These are phyloP conservation scores for Colletotrichum melonis DNA, from an alignment of 2,329 filamentous ascomycete species.

Conservation along the genomic window DNA sequence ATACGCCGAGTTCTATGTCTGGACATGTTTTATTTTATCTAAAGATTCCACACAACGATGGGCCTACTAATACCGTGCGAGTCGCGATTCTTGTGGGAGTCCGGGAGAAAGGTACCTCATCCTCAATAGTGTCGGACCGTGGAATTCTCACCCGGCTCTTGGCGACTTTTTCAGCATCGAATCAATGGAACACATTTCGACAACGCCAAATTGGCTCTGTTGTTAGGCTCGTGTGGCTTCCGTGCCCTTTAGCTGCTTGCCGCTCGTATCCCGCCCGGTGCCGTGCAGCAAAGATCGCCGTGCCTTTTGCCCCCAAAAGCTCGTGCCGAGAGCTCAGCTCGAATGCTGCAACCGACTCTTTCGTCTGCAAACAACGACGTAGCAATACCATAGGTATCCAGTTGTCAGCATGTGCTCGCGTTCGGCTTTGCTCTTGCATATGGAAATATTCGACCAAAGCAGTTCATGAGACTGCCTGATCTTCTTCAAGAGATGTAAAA, in stretches of 20 bases:
- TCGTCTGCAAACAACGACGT: constrained; percentile 1
- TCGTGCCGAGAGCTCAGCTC: not conserved
- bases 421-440: not conserved
- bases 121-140: not conserved
- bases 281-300: constrained; percentile 15
- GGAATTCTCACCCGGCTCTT: constrained; percentile 6
- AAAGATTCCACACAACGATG: not conserved
- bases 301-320: not conserved
- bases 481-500: not conserved
- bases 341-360: not conserved
- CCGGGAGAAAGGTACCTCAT: not conserved
- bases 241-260: not conserved
- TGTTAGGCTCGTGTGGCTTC: not conserved
- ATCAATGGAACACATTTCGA: constrained; percentile 20
- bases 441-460: too few species aligned
- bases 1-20: not conserved
- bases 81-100: not conserved
- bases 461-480: not conserved
- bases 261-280: constrained; percentile 6
- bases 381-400: not conserved
- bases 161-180: not conserved
- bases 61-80: not conserved
- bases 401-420: not conserved
- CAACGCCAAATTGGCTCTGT: not conserved
- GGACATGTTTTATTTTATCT: not conserved